A percentile compares a stretch with the other conserved stretches of the same genome.
These are phyloP conservation scores for Flaveria sonorensis DNA, from an alignment of 129 eudicot genomes.

Conservation along the genomic window DNA sequence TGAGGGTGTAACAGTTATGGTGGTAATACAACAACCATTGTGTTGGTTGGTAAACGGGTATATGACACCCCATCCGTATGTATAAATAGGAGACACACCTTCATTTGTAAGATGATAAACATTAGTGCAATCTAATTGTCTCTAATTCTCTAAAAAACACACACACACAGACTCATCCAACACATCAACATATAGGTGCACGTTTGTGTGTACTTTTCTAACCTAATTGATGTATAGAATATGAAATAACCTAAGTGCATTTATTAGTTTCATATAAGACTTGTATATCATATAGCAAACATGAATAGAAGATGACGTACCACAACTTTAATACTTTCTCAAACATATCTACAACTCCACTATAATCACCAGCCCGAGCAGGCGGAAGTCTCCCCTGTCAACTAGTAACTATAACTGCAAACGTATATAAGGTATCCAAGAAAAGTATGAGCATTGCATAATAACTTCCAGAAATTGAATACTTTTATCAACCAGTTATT, in stretches of 20 bases:
- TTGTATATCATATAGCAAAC: background rate
- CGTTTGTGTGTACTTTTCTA: background rate
- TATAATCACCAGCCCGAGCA: slow-evolving; percentile 89
- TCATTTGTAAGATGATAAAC: too few relatives aligned
- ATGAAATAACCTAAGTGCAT: background rate
- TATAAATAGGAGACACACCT: too few relatives aligned
- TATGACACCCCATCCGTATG: too few relatives aligned
- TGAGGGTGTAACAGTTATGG: too few relatives aligned
- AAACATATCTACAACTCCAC: slow-evolving; percentile 66
- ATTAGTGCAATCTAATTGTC: too few relatives aligned
- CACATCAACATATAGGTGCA: background rate
- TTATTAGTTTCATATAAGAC: background rate
- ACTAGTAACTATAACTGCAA: slow-evolving; percentile 77
- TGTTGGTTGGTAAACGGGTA: too few relatives aligned
- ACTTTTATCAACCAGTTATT: background rate
- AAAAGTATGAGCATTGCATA: background rate
- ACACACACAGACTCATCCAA: too few relatives aligned
- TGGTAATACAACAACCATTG: too few relatives aligned
- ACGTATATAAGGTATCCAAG: slow-evolving; percentile 46
- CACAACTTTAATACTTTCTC: slow-evolving; percentile 64
- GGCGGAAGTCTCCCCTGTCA: slow-evolving; percentile 99
- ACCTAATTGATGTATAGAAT: background rate
- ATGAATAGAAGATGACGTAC: slow-evolving; percentile 42
- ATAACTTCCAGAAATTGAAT: background rate
- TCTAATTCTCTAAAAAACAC: too few relatives aligned